A percentile compares a stretch with the other conserved stretches of the same genome.
phyloP scores from a whole-genome alignment of 345 rosid species.

The Cardamine occulta region DNA sequence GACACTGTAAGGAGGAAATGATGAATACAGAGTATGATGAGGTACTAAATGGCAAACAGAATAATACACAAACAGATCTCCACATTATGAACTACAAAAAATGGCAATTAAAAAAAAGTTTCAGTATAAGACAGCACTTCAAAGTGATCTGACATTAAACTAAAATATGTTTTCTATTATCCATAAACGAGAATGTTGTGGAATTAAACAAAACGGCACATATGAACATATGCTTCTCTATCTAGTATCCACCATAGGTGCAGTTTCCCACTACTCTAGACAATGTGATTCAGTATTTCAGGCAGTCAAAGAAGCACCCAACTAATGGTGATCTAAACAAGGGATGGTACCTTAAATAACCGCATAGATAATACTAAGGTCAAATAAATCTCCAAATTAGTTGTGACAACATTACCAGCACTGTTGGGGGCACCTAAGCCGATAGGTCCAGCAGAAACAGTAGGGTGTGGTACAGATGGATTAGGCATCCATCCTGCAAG shows the following conservation, averaged over 20 bases:
- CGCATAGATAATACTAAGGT: neutral
- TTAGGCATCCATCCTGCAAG: constrained; percentile 63
- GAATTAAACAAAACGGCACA: neutral
- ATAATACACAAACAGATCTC: constrained; percentile 1
- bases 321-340: constrained; percentile 5
- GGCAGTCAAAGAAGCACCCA: constrained; percentile 1
- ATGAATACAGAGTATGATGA: constrained; percentile 15
- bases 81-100: constrained; percentile 12
- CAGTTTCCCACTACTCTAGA: neutral
- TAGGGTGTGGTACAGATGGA: constrained; percentile 52
- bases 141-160: constrained; percentile 1
- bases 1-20: constrained; percentile 50
- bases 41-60: constrained; percentile 8
- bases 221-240: constrained; percentile 2
- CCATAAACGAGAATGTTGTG: neutral
- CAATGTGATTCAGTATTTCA: neutral
- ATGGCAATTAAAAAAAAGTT: neutral
- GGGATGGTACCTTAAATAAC: neutral
- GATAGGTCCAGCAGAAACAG: constrained; percentile 52
- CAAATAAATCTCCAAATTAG: constrained; percentile 4
- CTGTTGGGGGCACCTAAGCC: constrained; percentile 48
- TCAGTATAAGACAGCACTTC: neutral
- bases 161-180: neutral
- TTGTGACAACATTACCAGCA: constrained; percentile 44
- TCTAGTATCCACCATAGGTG: constrained; percentile 9